Evolutionary conservation across 2,329 filamentous ascomycete genomes (phyloP), one percentile per base, ranked within the genome.

Genomic region (Alternaria gansuensis): DNA sequence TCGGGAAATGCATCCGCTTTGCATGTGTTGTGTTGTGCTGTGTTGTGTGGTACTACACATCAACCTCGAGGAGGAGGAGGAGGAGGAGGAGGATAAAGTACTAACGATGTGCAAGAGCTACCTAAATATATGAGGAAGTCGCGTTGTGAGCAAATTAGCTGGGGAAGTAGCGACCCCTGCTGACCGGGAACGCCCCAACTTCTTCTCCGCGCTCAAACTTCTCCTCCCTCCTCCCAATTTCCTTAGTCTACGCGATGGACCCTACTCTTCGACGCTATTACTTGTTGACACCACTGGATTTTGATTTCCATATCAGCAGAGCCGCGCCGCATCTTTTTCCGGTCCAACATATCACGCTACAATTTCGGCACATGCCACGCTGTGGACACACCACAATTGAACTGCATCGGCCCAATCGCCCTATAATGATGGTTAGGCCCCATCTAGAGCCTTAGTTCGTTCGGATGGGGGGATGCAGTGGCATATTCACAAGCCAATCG

Each of bases 1-100:
- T 57, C 37, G 31, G 54, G 50, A 43, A 57, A 34, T 40, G 26
- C 9, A 54, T 46, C 54, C 59, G 40, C 33, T 31, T 26, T 50
- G 17, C 37, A 28, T 45, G 44, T 23, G 28, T 31, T 1, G 43
- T 31, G 28, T 39, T 54, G 43, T n/a, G n/a, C n/a, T n/a, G n/a
- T n/a, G n/a, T n/a, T n/a, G n/a, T n/a, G n/a, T n/a, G n/a, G n/a
- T n/a, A n/a, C n/a, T n/a, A n/a, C 43, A 31, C 31, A n/a, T 36
- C 39, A 53, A 17, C 21, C n/a, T 4, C 31, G 34, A 23, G n/a
- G n/a, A n/a, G n/a, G n/a, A n/a, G n/a, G n/a, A n/a, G n/a, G n/a
- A n/a, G n/a, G n/a, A n/a, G 14, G n/a, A 34, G 24, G 10, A 36
- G 37, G 6, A 34, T 33, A 11, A 10, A 33, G 23, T 9, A 39